phyloP scores from a whole-genome alignment of 2,329 filamentous ascomycete genomes.

The Pseudocercospora vitis region DNA sequence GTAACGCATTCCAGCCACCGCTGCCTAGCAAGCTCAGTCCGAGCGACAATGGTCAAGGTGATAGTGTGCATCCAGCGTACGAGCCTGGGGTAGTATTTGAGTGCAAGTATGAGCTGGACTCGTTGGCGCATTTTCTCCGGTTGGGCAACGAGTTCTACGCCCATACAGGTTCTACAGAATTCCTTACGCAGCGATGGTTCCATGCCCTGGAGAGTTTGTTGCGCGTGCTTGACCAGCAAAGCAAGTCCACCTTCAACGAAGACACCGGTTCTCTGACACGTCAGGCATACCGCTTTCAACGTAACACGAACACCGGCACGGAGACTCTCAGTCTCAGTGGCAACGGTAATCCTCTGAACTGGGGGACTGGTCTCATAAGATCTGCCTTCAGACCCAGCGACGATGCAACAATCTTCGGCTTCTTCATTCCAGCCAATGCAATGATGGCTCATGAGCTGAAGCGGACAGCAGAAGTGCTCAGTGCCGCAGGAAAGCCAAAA shows the following conservation, averaged over 20 bases:
- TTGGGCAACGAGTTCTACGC: conserved; percentile 84
- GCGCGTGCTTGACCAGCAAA: conserved; percentile 73
- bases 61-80: conserved; percentile 81
- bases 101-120: conserved; percentile 98
- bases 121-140: conserved; percentile 84
- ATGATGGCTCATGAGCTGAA: conserved; percentile 91
- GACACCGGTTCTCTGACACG: conserved; percentile 62
- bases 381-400: conserved; percentile 94
- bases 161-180: conserved; percentile 73
- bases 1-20: conserved; percentile 96
- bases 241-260: conserved; percentile 74
- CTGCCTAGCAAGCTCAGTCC: conserved; percentile 73
- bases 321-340: conserved; percentile 84
- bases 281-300: conserved; percentile 86
- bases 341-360: conserved; percentile 86
- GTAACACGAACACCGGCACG: conserved; percentile 76
- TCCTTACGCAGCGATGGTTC: conserved; percentile 77
- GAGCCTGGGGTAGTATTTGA: conserved; percentile 87
- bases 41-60: conserved; percentile 76
- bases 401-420: conserved; percentile 90
- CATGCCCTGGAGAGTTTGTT: conserved; percentile 73
- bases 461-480: conserved; percentile 70
- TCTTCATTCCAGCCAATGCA: conserved; percentile 92
- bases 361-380: conserved; percentile 78
- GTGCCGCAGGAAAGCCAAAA: conserved; percentile 56